Evolutionary conservation across 805 yeast species (phyloP).

Genomic region (Clavispora santaluciae): DNA sequence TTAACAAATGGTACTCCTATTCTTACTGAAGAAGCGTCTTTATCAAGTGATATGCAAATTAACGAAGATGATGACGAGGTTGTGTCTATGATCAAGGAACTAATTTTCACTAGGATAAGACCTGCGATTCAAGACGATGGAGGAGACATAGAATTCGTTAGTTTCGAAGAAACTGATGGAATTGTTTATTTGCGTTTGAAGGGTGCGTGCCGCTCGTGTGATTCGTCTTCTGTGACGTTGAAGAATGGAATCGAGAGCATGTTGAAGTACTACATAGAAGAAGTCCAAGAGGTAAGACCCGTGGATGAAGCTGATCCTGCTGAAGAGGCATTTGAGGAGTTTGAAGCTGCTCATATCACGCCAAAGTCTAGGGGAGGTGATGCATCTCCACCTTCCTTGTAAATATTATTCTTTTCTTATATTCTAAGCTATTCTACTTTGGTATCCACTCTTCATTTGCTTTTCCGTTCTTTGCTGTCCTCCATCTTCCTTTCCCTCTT

Average conservation of each 20-base stretch:
- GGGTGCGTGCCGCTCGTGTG: slow-evolving; percentile 75
- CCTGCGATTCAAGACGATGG: slow-evolving; percentile 77
- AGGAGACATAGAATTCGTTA: slow-evolving; percentile 66
- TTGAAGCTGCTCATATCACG: slow-evolving; percentile 19
- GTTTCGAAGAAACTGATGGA: slow-evolving; percentile 50
- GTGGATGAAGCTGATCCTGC: slow-evolving; percentile 36
- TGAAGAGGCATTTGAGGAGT: slow-evolving; percentile 13
- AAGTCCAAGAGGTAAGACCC: slow-evolving; percentile 54
- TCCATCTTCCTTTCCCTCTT: background rate
- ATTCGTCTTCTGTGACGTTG: slow-evolving; percentile 59
- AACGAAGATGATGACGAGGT: slow-evolving; percentile 64
- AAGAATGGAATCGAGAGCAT: slow-evolving; percentile 67
- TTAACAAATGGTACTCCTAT: slow-evolving; percentile 55
- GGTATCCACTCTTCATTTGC: too few species aligned
- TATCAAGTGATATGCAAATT: slow-evolving; percentile 38
- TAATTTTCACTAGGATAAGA: slow-evolving; percentile 63
- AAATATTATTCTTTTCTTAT: background rate
- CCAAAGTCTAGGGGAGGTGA: slow-evolving; percentile 25
- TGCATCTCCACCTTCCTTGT: slow-evolving; percentile 12
- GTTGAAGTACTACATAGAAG: slow-evolving; percentile 67
- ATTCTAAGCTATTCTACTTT: background rate
- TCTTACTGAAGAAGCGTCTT: slow-evolving; percentile 22
- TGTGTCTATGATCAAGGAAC: slow-evolving; percentile 61
- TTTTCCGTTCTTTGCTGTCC: background rate
- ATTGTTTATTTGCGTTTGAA: slow-evolving; percentile 53